These are phyloP conservation scores for Batkoa obscura DNA, from an alignment of 371 early-diverging fungal species.

Conservation along the genomic window DNA sequence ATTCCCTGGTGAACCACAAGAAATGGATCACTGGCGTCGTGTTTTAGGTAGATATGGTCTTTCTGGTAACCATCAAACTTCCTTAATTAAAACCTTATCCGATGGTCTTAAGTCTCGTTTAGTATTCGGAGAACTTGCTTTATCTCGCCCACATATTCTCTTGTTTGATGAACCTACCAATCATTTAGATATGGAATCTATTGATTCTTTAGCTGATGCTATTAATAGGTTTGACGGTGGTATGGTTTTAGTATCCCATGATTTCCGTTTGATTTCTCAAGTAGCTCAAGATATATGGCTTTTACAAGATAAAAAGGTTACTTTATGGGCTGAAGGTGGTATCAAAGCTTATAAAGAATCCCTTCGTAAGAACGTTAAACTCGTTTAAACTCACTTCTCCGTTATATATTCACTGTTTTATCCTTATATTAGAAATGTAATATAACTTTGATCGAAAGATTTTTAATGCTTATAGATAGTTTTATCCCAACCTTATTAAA, in stretches of 20 bases:
- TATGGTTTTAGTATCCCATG: slow-evolving; percentile 97
- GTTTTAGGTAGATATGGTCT: slow-evolving; percentile 87
- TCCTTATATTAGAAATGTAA: no score
- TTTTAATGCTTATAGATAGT: no score
- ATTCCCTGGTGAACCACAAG: slow-evolving; percentile 56
- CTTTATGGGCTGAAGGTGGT: slow-evolving; percentile 39
- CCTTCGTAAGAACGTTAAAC: slow-evolving; percentile 56
- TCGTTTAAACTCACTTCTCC: slow-evolving; percentile 26
- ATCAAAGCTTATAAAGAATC: slow-evolving; percentile 71
- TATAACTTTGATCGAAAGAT: no score
- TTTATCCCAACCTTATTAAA: no score
- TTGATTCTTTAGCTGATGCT: slow-evolving; percentile 92
- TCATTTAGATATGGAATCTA: slow-evolving; percentile 83
- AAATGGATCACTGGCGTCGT: slow-evolving; percentile 66
- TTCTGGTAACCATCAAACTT: slow-evolving; percentile 79
- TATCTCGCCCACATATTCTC: slow-evolving; percentile 78
- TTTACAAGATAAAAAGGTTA: slow-evolving; percentile 58
- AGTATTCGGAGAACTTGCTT: slow-evolving; percentile 87
- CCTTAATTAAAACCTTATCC: slow-evolving; percentile 68
- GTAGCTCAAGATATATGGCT: slow-evolving; percentile 93
- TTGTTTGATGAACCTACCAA: slow-evolving; percentile 97
- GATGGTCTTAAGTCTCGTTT: slow-evolving; percentile 92
- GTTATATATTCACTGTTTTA: no score
- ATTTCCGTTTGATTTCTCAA: slow-evolving; percentile 92
- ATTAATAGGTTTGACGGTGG: slow-evolving; percentile 91